phyloP scores from a whole-genome alignment of 2,329 filamentous ascomycete genomes.

The Trichocomaceae sp. region DNA sequence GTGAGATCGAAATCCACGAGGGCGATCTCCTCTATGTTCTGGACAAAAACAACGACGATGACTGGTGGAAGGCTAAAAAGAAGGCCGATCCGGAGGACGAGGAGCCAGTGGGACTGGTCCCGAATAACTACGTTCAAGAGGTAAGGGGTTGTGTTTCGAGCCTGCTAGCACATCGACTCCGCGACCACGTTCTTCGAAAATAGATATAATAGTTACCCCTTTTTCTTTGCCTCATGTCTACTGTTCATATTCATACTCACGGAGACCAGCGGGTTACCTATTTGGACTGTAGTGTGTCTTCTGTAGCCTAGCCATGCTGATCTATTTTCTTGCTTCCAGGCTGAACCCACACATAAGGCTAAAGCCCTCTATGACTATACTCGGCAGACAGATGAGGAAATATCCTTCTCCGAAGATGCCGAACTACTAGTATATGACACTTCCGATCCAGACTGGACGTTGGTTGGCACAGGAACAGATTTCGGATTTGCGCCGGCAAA shows the following conservation, averaged over 20 bases:
- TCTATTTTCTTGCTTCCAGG: slow-evolving; percentile 40
- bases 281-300: not conserved
- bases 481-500: slow-evolving; percentile 94
- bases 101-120: slow-evolving; percentile 82
- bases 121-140: slow-evolving; percentile 93
- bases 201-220: not conserved
- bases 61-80: slow-evolving; percentile 98
- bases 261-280: not conserved
- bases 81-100: slow-evolving; percentile 82
- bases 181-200: not conserved
- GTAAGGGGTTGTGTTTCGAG: slow-evolving; percentile 45
- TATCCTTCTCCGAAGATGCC: slow-evolving; percentile 89
- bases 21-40: slow-evolving; percentile 84
- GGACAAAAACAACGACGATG: slow-evolving; percentile 69
- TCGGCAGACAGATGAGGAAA: slow-evolving; percentile 92
- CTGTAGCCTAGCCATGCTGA: slow-evolving; percentile 10
- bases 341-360: slow-evolving; percentile 60
- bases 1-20: slow-evolving; percentile 76
- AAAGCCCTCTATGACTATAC: slow-evolving; percentile 98
- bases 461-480: slow-evolving; percentile 76
- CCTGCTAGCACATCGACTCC: not conserved
- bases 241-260: not conserved
- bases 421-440: slow-evolving; percentile 78
- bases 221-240: slow-evolving; percentile 2
- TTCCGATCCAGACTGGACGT: slow-evolving; percentile 91